Conservation (phyloP, 768 basidiomycete species). For the Trametopsis cervina region DNA sequence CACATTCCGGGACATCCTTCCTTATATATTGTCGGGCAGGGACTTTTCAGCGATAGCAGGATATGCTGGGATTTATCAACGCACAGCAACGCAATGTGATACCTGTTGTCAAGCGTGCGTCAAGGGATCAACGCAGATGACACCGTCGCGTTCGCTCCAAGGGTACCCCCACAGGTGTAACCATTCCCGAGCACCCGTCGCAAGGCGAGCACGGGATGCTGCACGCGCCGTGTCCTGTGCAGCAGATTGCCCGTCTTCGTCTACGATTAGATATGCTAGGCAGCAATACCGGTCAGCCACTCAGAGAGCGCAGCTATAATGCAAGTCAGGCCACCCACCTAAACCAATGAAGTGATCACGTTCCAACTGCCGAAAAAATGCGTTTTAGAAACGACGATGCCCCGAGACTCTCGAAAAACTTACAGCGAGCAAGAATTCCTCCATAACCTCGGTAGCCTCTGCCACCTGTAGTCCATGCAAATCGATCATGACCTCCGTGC, state of each 20-base stretch:
- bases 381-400: too few species aligned
- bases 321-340: slow-evolving; percentile 36
- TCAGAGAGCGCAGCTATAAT: not conserved
- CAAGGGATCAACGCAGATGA: slow-evolving; percentile 81
- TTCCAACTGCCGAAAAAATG: slow-evolving; percentile 60
- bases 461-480: slow-evolving; percentile 91
- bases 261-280: slow-evolving; percentile 81
- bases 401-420: slow-evolving; percentile 26
- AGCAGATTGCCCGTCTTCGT: slow-evolving; percentile 94
- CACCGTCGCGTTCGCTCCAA: slow-evolving; percentile 89
- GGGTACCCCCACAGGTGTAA: slow-evolving; percentile 93
- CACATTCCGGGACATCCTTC: not conserved
- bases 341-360: slow-evolving; percentile 83
- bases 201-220: slow-evolving; percentile 75
- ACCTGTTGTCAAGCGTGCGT: slow-evolving; percentile 43
- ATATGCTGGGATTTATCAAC: too few species aligned
- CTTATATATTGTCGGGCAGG: not conserved
- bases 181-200: slow-evolving; percentile 85
- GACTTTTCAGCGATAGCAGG: too few species aligned
- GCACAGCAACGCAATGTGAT: not conserved
- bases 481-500: slow-evolving; percentile 83
- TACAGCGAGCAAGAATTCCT: slow-evolving; percentile 83
- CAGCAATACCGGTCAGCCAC: not conserved
- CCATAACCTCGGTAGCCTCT: slow-evolving; percentile 87
- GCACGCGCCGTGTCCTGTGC: slow-evolving; percentile 81